phyloP scores from a whole-genome alignment of 2,329 filamentous ascomycete species.

The Epicoccum sorghinum region DNA sequence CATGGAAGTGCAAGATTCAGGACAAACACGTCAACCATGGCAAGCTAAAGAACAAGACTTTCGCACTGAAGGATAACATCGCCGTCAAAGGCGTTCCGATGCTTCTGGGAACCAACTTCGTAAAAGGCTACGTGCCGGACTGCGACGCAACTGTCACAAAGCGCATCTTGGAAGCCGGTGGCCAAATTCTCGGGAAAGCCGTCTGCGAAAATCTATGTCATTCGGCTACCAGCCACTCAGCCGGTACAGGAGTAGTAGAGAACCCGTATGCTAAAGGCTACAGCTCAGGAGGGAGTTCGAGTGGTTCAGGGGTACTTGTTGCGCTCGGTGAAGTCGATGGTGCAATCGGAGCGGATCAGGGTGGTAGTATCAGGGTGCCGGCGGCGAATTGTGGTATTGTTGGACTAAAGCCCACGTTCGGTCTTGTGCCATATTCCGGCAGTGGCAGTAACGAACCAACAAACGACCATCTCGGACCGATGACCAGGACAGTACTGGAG shows the following conservation, averaged over 20 bases:
- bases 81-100: slow-evolving; percentile 41
- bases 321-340: slow-evolving; percentile 53
- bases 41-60: slow-evolving; percentile 47
- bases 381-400: slow-evolving; percentile 45
- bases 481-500: slow-evolving; percentile 32
- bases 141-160: slow-evolving; percentile 40
- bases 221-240: slow-evolving; percentile 38
- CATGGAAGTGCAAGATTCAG: slow-evolving; percentile 49
- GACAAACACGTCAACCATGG: slow-evolving; percentile 33
- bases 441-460: slow-evolving; percentile 44
- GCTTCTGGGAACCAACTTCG: slow-evolving; percentile 37
- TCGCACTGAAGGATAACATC: slow-evolving; percentile 43
- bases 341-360: slow-evolving; percentile 57
- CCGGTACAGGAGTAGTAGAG: slow-evolving; percentile 52
- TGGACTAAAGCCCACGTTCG: slow-evolving; percentile 52
- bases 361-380: slow-evolving; percentile 56
- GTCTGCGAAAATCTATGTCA: slow-evolving; percentile 45
- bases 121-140: slow-evolving; percentile 19
- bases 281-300: slow-evolving; percentile 58
- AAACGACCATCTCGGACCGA: slow-evolving; percentile 53
- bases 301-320: slow-evolving; percentile 56
- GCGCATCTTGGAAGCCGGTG: slow-evolving; percentile 38
- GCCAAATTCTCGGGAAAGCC: slow-evolving; percentile 35
- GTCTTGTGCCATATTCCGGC: slow-evolving; percentile 58
- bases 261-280: slow-evolving; percentile 56